Conservation (phyloP, 2,329 filamentous ascomycete species). For the Ophiostoma tasmaniense region DNA sequence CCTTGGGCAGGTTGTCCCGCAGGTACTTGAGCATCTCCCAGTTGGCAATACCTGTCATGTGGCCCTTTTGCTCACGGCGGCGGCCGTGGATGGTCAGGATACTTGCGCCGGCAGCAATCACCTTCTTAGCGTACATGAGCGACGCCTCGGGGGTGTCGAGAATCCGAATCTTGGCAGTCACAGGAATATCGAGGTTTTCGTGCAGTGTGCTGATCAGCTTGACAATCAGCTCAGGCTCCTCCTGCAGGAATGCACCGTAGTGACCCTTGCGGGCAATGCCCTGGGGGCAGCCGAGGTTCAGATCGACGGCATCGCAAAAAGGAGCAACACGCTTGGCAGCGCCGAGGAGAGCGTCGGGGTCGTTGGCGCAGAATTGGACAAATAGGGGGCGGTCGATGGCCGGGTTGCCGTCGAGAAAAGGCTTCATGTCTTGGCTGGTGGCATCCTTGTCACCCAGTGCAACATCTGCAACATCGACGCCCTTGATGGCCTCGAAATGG, state of each 20-base stretch:
- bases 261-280: constrained; percentile 85
- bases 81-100: constrained; percentile 90
- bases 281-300: constrained; percentile 94
- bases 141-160: constrained; percentile 81
- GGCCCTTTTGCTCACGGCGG: constrained; percentile 85
- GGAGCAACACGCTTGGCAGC: constrained; percentile 73
- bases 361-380: constrained; percentile 93
- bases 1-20: constrained; percentile 69
- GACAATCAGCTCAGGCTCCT: constrained; percentile 78
- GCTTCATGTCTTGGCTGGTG: constrained; percentile 25
- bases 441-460: constrained; percentile 27
- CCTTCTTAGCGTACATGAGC: constrained; percentile 78
- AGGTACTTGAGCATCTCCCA: constrained; percentile 80
- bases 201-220: constrained; percentile 79
- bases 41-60: constrained; percentile 86
- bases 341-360: constrained; percentile 67
- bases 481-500: constrained; percentile 64
- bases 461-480: constrained; percentile 10
- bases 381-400: constrained; percentile 78
- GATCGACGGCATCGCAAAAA: constrained; percentile 88
- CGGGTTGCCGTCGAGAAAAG: constrained; percentile 73
- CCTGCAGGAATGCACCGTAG: constrained; percentile 92
- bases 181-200: constrained; percentile 65
- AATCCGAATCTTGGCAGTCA: constrained; percentile 92
- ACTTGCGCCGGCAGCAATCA: constrained; percentile 79